These are phyloP conservation scores for Jackrogersella multiformis DNA, from an alignment of 495 filamentous ascomycete genomes.

Conservation along the genomic window DNA sequence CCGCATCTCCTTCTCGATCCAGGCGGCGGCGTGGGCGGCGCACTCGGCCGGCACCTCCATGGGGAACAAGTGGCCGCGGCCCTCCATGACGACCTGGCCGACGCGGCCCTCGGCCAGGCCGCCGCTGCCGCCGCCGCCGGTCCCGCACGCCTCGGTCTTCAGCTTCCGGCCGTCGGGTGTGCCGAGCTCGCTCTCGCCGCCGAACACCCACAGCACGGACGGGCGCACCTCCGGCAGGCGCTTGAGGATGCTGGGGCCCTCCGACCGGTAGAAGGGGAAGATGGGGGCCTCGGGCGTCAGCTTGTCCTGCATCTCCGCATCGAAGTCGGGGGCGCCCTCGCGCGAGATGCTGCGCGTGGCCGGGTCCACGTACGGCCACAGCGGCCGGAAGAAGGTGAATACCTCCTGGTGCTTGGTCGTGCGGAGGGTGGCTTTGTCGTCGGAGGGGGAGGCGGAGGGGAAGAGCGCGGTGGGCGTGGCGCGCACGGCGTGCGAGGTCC, in stretches of 20 bases:
- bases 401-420: constrained; percentile 71
- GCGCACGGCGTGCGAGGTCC: constrained; percentile 72
- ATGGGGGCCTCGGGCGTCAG: neutral
- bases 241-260: constrained; percentile 68
- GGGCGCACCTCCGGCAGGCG: constrained; percentile 76
- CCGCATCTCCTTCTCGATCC: constrained; percentile 69
- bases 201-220: constrained; percentile 85
- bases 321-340: constrained; percentile 45
- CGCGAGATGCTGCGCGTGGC: constrained; percentile 27
- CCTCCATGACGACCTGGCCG: constrained; percentile 69
- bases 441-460: constrained; percentile 49
- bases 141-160: constrained; percentile 72
- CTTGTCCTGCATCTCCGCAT: constrained; percentile 35
- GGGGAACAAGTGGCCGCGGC: constrained; percentile 82
- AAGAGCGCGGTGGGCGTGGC: constrained; percentile 67
- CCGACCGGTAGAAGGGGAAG: constrained; percentile 79
- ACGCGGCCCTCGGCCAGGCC: constrained; percentile 74
- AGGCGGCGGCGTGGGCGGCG: constrained; percentile 68
- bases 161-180: constrained; percentile 56
- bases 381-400: constrained; percentile 61
- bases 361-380: constrained; percentile 38
- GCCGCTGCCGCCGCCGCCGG: constrained; percentile 73
- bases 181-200: constrained; percentile 69
- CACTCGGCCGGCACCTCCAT: constrained; percentile 77
- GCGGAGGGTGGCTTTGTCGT: constrained; percentile 60